Evolutionary conservation across 768 basidiomycete genomes (phyloP), one percentile per base, ranked within the genome.

Genomic region (Myochromella boudieri): DNA sequence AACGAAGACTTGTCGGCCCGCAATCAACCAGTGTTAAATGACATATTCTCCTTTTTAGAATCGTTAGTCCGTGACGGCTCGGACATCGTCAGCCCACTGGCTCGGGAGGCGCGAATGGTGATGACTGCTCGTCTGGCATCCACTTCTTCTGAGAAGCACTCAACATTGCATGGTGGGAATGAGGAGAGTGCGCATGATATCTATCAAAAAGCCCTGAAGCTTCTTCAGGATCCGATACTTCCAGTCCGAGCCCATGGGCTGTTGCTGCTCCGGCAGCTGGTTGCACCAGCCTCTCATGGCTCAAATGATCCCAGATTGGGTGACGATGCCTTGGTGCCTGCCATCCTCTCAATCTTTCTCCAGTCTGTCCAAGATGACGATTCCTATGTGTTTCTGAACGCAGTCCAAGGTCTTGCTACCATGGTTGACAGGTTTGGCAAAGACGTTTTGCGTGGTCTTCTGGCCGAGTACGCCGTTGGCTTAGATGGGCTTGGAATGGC

Each of bases 231-330:
- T 63, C 87, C 91, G 1, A 82, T 95, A 27, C 75, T 97, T 8
- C 95, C 95, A 17, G 94, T 98, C 31, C 85, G 95, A 37, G 95
- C 91, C 0, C 94, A 97, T 60, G 95, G 95, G 5, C 72, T 97
- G 2, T 71, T 91, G 28, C 73, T 94, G 18, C 75, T 98, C 17
- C 83, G 87, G 38, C 79, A 91, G 50, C 79, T 97, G 20, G 82
- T 94, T 15, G 70, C 75, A 18, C 67, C 75, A 15, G 49, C 56
- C 4, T 49, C 53, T 17, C 49, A 53, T 7, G 55, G 51, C 10
- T 32, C 57, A 22, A 44, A 54, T 14, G 60, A 59, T 6, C 49
- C 57, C 20, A 55, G 58, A 54, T 61, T 56, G 52, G 50, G 59
- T 10, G 82, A 88, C 55, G 66, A 72, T 3, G 85, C 87, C 0